These are phyloP conservation scores for Castanea mollissima DNA, from an alignment of 306 rosid species.

Conservation along the genomic window DNA sequence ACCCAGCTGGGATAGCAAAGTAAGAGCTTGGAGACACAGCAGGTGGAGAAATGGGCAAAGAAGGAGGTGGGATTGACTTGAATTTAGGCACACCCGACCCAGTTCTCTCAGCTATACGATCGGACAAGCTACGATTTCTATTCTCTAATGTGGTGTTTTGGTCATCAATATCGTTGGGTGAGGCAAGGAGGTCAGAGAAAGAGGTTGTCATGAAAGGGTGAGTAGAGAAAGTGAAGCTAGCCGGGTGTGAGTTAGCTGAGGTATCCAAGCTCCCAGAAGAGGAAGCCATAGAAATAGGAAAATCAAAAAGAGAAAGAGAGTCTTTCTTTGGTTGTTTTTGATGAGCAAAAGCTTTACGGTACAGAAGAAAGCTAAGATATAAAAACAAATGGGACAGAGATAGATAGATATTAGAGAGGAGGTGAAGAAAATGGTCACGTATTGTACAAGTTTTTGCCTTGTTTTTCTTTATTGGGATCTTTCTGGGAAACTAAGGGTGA, in stretches of 20 bases:
- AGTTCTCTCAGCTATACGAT: slow-evolving; percentile 45
- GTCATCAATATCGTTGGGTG: slow-evolving; percentile 26
- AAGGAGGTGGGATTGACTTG: slow-evolving; percentile 81
- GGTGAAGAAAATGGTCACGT: slow-evolving; percentile 42
- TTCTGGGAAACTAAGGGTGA: slow-evolving; percentile 42
- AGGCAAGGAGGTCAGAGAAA: slow-evolving; percentile 67
- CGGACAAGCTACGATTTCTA: slow-evolving; percentile 38
- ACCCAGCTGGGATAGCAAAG: slow-evolving; percentile 68
- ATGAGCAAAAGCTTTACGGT: background rate
- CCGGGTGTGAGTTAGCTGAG: slow-evolving; percentile 49
- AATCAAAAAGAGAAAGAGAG: background rate
- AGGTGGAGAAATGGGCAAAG: slow-evolving; percentile 78
- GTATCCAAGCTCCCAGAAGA: slow-evolving; percentile 66
- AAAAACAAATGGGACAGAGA: background rate
- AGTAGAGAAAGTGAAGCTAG: slow-evolving; percentile 50
- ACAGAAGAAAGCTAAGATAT: slow-evolving; percentile 11
- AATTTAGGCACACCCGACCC: slow-evolving; percentile 73
- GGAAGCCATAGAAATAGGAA: slow-evolving; percentile 35
- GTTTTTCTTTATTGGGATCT: slow-evolving; percentile 25
- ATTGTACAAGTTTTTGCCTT: slow-evolving; percentile 23
- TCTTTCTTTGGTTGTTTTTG: background rate
- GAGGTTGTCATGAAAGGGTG: slow-evolving; percentile 75
- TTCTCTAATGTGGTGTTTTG: slow-evolving; percentile 6
- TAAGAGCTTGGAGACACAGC: slow-evolving; percentile 67
- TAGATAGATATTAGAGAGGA: background rate